Evolutionary conservation across 176 grass and related monocot genomes (phyloP).

Genomic region (Calamus simplicifolius): DNA sequence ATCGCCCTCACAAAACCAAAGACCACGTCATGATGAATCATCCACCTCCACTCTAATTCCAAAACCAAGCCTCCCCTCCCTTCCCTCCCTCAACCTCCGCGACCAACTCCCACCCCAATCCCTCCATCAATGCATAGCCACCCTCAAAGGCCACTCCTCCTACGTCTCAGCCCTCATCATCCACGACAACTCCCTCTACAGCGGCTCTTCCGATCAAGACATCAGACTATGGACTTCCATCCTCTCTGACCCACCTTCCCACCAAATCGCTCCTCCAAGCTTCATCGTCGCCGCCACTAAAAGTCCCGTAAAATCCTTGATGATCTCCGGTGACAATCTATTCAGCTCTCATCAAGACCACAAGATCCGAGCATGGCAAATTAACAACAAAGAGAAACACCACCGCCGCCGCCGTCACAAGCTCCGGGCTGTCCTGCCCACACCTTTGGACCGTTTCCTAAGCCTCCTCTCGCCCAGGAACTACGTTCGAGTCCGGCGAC

Average conservation of each 20-base stretch:
- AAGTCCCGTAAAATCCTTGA: slow-evolving; percentile 47
- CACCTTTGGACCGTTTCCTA: slow-evolving; percentile 34
- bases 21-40: background rate
- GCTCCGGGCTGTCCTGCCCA: slow-evolving; percentile 48
- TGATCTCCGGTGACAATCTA: slow-evolving; percentile 26
- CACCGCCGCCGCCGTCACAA: slow-evolving; percentile 1
- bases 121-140: slow-evolving; percentile 31
- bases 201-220: slow-evolving; percentile 40
- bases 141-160: slow-evolving; percentile 45
- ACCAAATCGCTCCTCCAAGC: background rate
- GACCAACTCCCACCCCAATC: background rate
- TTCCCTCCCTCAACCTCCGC: slow-evolving; percentile 11
- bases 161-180: slow-evolving; percentile 49
- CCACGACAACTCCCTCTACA: slow-evolving; percentile 24
- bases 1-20: no score
- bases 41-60: background rate
- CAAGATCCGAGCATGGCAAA: slow-evolving; percentile 57
- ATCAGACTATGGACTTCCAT: slow-evolving; percentile 37
- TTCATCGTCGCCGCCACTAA: slow-evolving; percentile 18
- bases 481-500: slow-evolving; percentile 49
- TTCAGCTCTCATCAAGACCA: slow-evolving; percentile 70
- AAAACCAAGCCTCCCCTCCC: slow-evolving; percentile 11
- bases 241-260: background rate
- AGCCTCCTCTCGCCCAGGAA: slow-evolving; percentile 37
- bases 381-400: background rate